Evolutionary conservation across 805 yeast genomes (phyloP), one percentile per base, ranked within the genome.

Genomic region (Komagataella kurtzmanii): DNA sequence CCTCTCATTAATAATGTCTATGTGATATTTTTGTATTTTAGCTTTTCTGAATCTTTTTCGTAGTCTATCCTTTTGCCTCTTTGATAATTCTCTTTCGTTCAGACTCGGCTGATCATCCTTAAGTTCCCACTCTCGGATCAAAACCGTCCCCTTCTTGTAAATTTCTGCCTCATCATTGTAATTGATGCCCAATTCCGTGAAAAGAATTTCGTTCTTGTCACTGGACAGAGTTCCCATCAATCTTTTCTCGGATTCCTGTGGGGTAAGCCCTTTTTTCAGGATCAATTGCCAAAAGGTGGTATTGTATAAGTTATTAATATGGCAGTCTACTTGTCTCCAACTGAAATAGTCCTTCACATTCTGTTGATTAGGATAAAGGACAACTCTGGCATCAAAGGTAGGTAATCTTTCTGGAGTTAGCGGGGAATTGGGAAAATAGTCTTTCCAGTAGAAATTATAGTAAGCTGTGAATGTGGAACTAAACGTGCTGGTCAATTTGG

Each of bases 271-370:
- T 17, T 93, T 89, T 55, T 76, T 72, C 17, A 70, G 62, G 0
- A 93, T 91, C 59, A 93, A 71, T 5, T 80, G 72, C 99, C 99
- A 93, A 63, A 93, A 93, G 0, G 88, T 72, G 0, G 99, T 93
- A 62, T 93, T 93, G 70, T 91, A 93, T 54, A 93, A 67, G 64
- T 93, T 93, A 65, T 93, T 93, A 52, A 93, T 93, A 67, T 93
- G 99, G 50, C 93, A 93, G 63, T 93, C 99, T 1, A 84, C 98
- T 62, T 88, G 97, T 57, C 99, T 75, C 99, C 99, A 93, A 52
- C 85, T 71, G 56, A 93, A 76, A 62, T 93, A 93, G 64, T 91
- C 98, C 52, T 87, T 72, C 1, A 91, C 71, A 1, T 71, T 67
- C 4, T 68, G 59, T 17, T 70, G 56, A 51, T 74, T 79, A 0